A percentile compares a stretch with the other conserved stretches of the same genome.
phyloP scores from a whole-genome alignment of 2,329 filamentous ascomycete species.

The Hypoxylon sp. region DNA sequence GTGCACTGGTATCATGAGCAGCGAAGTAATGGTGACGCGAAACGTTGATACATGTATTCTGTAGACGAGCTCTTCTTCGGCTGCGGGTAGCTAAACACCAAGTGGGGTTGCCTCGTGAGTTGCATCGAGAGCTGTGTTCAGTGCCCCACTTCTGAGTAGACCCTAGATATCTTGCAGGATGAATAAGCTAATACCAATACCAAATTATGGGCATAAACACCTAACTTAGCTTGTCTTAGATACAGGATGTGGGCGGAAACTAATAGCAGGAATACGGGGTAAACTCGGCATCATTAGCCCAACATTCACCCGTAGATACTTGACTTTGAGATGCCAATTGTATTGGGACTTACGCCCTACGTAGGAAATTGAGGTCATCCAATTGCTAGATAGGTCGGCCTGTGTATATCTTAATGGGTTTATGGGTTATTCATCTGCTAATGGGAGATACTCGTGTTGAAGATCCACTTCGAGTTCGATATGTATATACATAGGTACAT shows the following conservation, averaged over 20 bases:
- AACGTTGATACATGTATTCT: neutral
- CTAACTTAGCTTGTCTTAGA: neutral
- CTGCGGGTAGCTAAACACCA: constrained; percentile 12
- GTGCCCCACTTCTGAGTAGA: constrained; percentile 25
- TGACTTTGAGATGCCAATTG: neutral
- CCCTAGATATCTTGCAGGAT: constrained; percentile 28
- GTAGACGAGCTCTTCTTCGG: constrained; percentile 2
- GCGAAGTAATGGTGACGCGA: constrained; percentile 28
- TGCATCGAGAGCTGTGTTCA: constrained; percentile 28
- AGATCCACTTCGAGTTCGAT: constrained; percentile 29
- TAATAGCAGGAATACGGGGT: constrained; percentile 21
- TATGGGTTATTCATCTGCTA: constrained; percentile 10
- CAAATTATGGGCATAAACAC: neutral
- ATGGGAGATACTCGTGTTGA: constrained; percentile 7
- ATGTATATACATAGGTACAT: no score
- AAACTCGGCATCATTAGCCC: constrained; percentile 37
- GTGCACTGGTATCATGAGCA: constrained; percentile 9
- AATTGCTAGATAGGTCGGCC: constrained; percentile 1
- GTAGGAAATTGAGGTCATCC: constrained; percentile 6
- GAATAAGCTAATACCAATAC: constrained; percentile 34
- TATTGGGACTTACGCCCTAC: neutral
- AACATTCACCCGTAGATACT: constrained; percentile 1
- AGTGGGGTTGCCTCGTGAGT: constrained; percentile 24
- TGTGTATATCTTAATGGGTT: neutral
- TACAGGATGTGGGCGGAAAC: constrained; percentile 1